These are phyloP conservation scores for Symbiodinium pilosum DNA, from an alignment of 73 alveolate genomes.

Conservation along the genomic window DNA sequence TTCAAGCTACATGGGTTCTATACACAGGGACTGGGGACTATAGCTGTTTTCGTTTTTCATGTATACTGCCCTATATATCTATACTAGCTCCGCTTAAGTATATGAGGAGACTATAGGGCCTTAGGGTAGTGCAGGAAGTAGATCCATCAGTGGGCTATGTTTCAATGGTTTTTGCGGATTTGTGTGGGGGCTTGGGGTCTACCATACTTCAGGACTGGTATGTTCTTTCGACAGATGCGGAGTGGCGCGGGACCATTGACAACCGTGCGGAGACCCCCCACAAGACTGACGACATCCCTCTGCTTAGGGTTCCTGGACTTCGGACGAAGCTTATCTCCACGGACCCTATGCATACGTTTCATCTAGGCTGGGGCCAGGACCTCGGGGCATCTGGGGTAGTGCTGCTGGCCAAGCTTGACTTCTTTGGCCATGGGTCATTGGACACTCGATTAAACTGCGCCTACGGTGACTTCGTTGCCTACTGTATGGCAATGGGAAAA, in stretches of 20 bases:
- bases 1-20: no score
- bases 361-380: not conserved
- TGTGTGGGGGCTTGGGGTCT: no score
- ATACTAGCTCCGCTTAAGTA: no score
- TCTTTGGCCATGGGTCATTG: not conserved
- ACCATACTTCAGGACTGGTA: not conserved
- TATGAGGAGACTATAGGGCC: no score
- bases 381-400: not conserved
- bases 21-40: no score
- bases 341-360: not conserved
- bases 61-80: no score
- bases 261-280: not conserved
- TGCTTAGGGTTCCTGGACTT: not conserved
- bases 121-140: no score
- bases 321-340: not conserved
- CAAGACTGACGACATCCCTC: not conserved
- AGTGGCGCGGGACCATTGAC: not conserved
- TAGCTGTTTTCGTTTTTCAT: no score
- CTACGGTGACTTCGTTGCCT: not conserved
- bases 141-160: no score
- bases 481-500: not conserved
- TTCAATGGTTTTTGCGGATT: no score
- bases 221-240: not conserved
- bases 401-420: not conserved
- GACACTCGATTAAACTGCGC: not conserved